Evolutionary conservation across 208 protist species (phyloP).

Genomic region (Leishmania guyanensis): DNA sequence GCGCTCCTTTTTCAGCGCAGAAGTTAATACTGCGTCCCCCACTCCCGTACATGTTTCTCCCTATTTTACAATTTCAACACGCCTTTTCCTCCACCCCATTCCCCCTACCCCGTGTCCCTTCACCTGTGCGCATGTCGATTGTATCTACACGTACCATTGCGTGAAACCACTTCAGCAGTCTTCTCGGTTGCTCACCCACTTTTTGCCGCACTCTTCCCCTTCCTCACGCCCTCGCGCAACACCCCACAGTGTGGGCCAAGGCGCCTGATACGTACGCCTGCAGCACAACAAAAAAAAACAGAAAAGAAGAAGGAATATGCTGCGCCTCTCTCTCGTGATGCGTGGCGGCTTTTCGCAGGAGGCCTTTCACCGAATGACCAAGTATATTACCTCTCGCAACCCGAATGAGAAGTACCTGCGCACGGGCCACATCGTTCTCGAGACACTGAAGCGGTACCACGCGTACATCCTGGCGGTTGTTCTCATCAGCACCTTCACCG

Average conservation of each 20-base stretch:
- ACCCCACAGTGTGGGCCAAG: background rate
- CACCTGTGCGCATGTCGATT: background rate
- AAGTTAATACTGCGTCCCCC: background rate
- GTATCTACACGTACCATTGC: background rate
- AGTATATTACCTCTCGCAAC: constrained; percentile 87
- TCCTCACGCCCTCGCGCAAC: background rate
- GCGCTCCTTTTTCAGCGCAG: background rate
- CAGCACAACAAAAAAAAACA: background rate
- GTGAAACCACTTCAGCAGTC: background rate
- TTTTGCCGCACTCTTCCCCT: background rate
- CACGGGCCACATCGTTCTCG: constrained; percentile 80
- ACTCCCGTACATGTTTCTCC: background rate
- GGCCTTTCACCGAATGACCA: constrained; percentile 83
- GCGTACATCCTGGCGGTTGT: constrained; percentile 71
- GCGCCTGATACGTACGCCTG: background rate
- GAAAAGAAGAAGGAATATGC: constrained; percentile 9
- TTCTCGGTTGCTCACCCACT: background rate
- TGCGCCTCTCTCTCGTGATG: constrained; percentile 26
- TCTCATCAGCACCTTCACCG: constrained; percentile 62
- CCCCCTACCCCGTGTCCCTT: background rate
- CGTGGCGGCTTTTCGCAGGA: constrained; percentile 74
- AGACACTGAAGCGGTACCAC: constrained; percentile 84
- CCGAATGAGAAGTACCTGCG: constrained; percentile 86
- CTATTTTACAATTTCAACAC: background rate
- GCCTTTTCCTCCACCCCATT: background rate